These are phyloP conservation scores for Ophiostoma himal-ulmi DNA, from an alignment of 2,329 filamentous ascomycete species.

Conservation along the genomic window DNA sequence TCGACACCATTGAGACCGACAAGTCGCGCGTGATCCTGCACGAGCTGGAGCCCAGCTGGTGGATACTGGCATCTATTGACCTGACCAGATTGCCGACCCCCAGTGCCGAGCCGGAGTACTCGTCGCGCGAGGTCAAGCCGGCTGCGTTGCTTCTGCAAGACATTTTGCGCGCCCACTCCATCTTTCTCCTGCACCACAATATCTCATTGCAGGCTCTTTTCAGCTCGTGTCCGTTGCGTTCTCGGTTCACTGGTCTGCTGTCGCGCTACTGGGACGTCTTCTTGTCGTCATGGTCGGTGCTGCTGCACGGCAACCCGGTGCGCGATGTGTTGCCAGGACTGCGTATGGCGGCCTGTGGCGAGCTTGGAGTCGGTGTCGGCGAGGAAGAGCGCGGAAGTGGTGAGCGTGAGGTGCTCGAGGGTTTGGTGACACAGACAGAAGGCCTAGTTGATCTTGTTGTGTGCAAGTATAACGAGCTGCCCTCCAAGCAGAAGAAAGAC, in stretches of 20 bases:
- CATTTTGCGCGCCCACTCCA: slow-evolving; percentile 71
- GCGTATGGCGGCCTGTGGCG: slow-evolving; percentile 82
- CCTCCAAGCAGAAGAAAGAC: not conserved
- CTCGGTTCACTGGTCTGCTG: slow-evolving; percentile 66
- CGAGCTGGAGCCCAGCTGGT: slow-evolving; percentile 88
- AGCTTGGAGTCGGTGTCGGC: slow-evolving; percentile 88
- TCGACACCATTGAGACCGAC: slow-evolving; percentile 87
- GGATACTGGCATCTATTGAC: slow-evolving; percentile 63
- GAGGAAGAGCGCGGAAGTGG: slow-evolving; percentile 94
- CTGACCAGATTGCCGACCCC: slow-evolving; percentile 33
- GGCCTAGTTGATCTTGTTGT: slow-evolving; percentile 85
- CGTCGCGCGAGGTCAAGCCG: slow-evolving; percentile 82
- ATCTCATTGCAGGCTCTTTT: slow-evolving; percentile 61
- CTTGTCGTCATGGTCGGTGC: slow-evolving; percentile 73
- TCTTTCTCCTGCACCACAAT: slow-evolving; percentile 85
- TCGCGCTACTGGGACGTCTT: slow-evolving; percentile 74
- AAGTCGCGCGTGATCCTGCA: slow-evolving; percentile 77
- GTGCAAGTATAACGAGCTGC: slow-evolving; percentile 63
- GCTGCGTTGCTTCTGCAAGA: slow-evolving; percentile 72
- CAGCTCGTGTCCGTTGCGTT: slow-evolving; percentile 54
- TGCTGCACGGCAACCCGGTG: slow-evolving; percentile 83
- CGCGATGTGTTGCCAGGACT: slow-evolving; percentile 73
- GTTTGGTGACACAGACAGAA: slow-evolving; percentile 71
- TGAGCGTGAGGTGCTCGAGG: slow-evolving; percentile 87
- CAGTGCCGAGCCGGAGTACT: slow-evolving; percentile 61